Conservation (phyloP, 441 rosid species). For the Gossypium lobatum region DNA sequence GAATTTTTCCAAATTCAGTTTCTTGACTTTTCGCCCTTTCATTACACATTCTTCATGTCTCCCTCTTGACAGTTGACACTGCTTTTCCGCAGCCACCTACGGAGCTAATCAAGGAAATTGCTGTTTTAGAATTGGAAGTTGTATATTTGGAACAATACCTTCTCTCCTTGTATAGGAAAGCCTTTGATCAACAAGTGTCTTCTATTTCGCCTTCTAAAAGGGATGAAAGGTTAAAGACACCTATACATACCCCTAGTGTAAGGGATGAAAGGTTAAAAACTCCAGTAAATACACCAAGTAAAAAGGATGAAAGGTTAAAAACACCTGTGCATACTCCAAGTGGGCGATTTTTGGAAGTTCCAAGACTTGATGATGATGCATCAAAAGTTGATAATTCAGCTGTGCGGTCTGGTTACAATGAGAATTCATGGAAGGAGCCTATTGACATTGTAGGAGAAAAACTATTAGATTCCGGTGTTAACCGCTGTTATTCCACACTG, state of each 20-base stretch:
- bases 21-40: constrained; percentile 5
- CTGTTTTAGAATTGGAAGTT: constrained; percentile 86
- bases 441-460: constrained; percentile 30
- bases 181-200: constrained; percentile 64
- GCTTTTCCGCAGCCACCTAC: constrained; percentile 54
- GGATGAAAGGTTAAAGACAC: constrained; percentile 36
- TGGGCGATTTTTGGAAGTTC: constrained; percentile 38
- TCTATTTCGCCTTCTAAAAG: constrained; percentile 41
- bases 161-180: constrained; percentile 74
- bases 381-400: constrained; percentile 32
- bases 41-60: not conserved
- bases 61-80: constrained; percentile 4
- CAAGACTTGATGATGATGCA: constrained; percentile 29
- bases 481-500: constrained; percentile 72
- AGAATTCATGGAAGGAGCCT: constrained; percentile 30
- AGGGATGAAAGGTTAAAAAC: not conserved
- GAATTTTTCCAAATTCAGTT: not conserved
- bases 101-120: constrained; percentile 78
- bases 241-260: constrained; percentile 31
- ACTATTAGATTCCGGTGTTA: constrained; percentile 44
- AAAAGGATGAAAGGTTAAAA: not conserved
- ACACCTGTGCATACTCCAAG: not conserved
- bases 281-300: not conserved
- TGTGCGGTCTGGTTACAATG: constrained; percentile 32
- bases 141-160: constrained; percentile 83